Conservation (phyloP, 805 yeast species). For the Starmerella kuoi region DNA sequence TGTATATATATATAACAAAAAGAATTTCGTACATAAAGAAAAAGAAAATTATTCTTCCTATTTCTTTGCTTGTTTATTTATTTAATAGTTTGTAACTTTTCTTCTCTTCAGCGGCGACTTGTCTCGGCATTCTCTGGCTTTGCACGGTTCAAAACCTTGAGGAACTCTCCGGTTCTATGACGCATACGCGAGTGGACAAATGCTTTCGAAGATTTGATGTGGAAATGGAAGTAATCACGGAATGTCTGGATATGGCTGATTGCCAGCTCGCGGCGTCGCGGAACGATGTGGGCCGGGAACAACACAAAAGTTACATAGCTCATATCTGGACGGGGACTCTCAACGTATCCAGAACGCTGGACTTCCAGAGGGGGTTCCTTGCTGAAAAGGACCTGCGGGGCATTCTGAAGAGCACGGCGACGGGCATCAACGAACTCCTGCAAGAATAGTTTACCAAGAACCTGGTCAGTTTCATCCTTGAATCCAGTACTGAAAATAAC, state of each 20-base stretch:
- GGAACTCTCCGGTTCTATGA: slow-evolving; percentile 81
- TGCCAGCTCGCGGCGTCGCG: slow-evolving; percentile 68
- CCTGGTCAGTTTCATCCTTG: slow-evolving; percentile 90
- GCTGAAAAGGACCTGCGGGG: slow-evolving; percentile 92
- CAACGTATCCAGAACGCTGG: slow-evolving; percentile 36
- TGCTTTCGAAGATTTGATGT: slow-evolving; percentile 95
- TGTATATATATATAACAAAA: not conserved
- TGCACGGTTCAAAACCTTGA: slow-evolving; percentile 92
- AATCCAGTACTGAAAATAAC: slow-evolving; percentile 89
- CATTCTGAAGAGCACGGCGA: slow-evolving; percentile 88
- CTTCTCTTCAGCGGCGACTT: not conserved
- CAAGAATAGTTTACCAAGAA: slow-evolving; percentile 29
- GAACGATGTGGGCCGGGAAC: slow-evolving; percentile 45
- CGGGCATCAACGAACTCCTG: slow-evolving; percentile 90
- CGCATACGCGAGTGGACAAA: slow-evolving; percentile 98
- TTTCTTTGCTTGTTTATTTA: too few relatives aligned
- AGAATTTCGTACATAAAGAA: too few relatives aligned
- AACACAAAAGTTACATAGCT: slow-evolving; percentile 44
- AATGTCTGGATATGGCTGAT: slow-evolving; percentile 84
- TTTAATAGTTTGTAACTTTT: not conserved
- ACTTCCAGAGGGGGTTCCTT: slow-evolving; percentile 89
- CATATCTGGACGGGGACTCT: slow-evolving; percentile 22
- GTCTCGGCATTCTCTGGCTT: slow-evolving; percentile 65
- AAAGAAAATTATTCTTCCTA: not conserved
- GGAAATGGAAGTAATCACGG: slow-evolving; percentile 96